A percentile compares a stretch with the other conserved stretches of the same genome.
phyloP scores from a whole-genome alignment of 352 stramenopile genomes.

The Pythium aquatile region DNA sequence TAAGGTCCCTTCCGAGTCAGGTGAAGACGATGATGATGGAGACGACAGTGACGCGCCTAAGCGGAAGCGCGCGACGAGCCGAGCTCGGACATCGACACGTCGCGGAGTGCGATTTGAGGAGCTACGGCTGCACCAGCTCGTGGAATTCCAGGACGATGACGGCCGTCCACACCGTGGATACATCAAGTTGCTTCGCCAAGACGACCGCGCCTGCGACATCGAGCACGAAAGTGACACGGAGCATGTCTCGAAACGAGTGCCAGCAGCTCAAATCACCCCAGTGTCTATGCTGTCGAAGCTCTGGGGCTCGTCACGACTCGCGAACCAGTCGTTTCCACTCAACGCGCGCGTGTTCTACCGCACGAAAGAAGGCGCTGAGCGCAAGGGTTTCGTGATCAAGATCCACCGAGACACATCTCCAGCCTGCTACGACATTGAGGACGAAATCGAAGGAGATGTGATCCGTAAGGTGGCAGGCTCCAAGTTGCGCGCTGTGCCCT shows the following conservation, averaged over 20 bases:
- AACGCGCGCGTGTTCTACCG: constrained; percentile 59
- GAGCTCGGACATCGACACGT: constrained; percentile 7
- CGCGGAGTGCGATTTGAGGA: constrained; percentile 23
- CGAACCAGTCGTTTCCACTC: constrained; percentile 32
- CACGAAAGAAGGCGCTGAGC: constrained; percentile 42
- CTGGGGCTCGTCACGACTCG: constrained; percentile 19
- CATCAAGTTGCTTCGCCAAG: constrained; percentile 41
- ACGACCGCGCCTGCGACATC: constrained; percentile 52
- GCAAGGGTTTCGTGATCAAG: constrained; percentile 58
- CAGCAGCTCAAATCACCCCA: constrained; percentile 30
- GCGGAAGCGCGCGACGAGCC: constrained; percentile 21
- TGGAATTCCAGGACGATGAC: constrained; percentile 54
- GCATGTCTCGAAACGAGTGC: constrained; percentile 45
- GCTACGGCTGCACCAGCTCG: constrained; percentile 44
- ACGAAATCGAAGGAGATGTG: constrained; percentile 45
- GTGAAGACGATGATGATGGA: constrained; percentile 14
- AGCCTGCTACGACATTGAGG: constrained; percentile 49
- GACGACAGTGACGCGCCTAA: constrained; percentile 16
- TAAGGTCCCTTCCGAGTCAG: constrained; percentile 15
- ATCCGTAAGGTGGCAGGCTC: constrained; percentile 38
- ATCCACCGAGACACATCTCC: constrained; percentile 29
- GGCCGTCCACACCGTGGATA: constrained; percentile 44
- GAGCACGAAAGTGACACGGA: constrained; percentile 58
- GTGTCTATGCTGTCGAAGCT: constrained; percentile 36
- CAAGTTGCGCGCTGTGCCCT: constrained; percentile 46